These are phyloP conservation scores for Calonectria fujianensis DNA, from an alignment of 2,329 filamentous ascomycete genomes.

Conservation along the genomic window DNA sequence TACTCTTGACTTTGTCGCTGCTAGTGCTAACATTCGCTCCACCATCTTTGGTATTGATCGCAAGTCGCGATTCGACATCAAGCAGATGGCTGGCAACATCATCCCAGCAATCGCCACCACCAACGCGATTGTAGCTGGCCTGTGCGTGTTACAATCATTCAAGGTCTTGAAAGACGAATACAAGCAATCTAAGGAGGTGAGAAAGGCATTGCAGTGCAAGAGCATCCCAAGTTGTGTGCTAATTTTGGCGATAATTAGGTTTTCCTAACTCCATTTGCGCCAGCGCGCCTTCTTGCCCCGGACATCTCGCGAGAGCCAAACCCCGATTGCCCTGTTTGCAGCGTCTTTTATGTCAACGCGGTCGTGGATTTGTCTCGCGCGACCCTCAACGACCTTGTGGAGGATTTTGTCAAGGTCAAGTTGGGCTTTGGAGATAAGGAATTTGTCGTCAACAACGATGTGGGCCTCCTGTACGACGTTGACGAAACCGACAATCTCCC, in stretches of 20 bases:
- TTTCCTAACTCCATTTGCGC: conserved; percentile 83
- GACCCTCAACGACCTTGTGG: conserved; percentile 86
- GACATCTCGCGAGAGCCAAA: conserved; percentile 80
- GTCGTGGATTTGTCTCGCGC: conserved; percentile 81
- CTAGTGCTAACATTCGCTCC: conserved; percentile 92
- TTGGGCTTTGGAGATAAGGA: conserved; percentile 87
- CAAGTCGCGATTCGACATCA: conserved; percentile 96
- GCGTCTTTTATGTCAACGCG: conserved; percentile 81
- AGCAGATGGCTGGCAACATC: conserved; percentile 99
- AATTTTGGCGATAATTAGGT: conserved; percentile 67
- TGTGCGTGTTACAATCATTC: conserved; percentile 94
- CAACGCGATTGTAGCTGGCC: conserved; percentile 94
- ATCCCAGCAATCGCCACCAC: conserved; percentile 99
- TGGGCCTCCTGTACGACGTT: conserved; percentile 81
- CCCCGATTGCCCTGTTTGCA: conserved; percentile 88
- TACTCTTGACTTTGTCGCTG: conserved; percentile 94
- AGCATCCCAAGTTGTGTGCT: neutral
- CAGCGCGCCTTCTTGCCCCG: conserved; percentile 75
- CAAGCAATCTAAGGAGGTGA: conserved; percentile 83
- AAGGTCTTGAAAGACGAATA: conserved; percentile 88
- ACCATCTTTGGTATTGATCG: conserved; percentile 90
- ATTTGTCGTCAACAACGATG: conserved; percentile 84
- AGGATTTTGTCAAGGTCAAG: conserved; percentile 80
- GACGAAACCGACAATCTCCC: conserved; percentile 90
- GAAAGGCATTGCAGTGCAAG: conserved; percentile 36